These are phyloP conservation scores for Coemansia sp. DNA, from an alignment of 192 early-diverging fungal species.

Conservation along the genomic window DNA sequence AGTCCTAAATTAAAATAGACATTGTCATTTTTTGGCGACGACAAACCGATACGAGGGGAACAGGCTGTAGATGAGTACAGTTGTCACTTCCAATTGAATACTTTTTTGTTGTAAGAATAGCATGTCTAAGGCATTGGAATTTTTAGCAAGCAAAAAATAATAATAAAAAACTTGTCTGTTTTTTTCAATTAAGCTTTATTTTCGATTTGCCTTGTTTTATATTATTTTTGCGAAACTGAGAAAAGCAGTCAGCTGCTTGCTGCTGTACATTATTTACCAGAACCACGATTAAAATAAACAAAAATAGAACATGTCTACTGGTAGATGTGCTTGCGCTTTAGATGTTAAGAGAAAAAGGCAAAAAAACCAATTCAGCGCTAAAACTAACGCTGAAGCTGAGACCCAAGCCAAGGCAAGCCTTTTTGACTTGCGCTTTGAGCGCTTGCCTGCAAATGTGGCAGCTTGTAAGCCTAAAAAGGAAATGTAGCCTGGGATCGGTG, in stretches of 20 bases:
- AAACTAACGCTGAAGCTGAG: too few species aligned
- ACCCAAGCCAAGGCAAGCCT: not conserved
- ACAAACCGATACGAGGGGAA: not conserved
- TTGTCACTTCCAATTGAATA: not conserved
- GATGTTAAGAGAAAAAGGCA: not conserved
- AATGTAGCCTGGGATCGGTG: not conserved
- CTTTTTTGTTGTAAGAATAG: too few species aligned
- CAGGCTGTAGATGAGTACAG: not conserved
- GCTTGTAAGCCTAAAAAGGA: not conserved
- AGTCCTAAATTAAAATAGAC: not conserved
- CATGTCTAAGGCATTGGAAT: not conserved
- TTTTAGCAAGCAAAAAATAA: not conserved
- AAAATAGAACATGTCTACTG: not conserved
- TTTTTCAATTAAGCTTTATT: not conserved
- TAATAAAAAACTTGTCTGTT: not conserved
- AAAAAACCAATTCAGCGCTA: not conserved
- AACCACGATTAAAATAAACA: not conserved
- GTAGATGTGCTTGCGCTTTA: too few species aligned
- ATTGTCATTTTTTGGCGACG: not conserved
- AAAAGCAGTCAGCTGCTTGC: too few species aligned
- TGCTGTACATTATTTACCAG: not conserved
- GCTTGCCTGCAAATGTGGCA: not conserved
- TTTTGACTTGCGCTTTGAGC: not conserved
- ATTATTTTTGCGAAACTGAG: not conserved
- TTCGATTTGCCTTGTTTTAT: not conserved